Conservation (phyloP, 2,329 filamentous ascomycete genomes). For the Aspergillus costaricaensis region DNA sequence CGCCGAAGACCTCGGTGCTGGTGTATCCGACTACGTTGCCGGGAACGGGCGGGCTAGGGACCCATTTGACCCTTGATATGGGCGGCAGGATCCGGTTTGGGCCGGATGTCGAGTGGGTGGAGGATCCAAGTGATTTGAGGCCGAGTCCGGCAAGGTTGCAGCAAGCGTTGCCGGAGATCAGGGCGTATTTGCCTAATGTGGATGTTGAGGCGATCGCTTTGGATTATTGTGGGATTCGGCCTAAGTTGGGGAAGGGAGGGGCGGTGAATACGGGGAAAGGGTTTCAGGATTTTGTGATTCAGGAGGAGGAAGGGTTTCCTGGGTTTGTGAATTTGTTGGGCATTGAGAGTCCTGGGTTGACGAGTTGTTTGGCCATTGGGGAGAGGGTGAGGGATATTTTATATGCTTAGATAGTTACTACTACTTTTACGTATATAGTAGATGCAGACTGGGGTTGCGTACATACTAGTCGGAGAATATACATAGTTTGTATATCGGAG, state of each 20-base stretch:
- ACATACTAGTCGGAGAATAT: no score
- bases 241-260: slow-evolving; percentile 71
- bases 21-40: slow-evolving; percentile 86
- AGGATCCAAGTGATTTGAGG: slow-evolving; percentile 67
- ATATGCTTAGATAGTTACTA: not conserved
- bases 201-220: slow-evolving; percentile 66
- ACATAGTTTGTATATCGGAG: no score
- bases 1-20: slow-evolving; percentile 69
- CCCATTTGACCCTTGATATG: slow-evolving; percentile 90
- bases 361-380: slow-evolving; percentile 80
- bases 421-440: no score
- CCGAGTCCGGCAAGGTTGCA: slow-evolving; percentile 65
- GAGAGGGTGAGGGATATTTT: slow-evolving; percentile 68
- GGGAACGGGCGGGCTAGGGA: slow-evolving; percentile 84
- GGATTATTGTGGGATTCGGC: slow-evolving; percentile 90
- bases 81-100: slow-evolving; percentile 84
- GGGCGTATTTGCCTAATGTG: slow-evolving; percentile 74
- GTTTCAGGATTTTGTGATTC: slow-evolving; percentile 83
- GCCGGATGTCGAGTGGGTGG: slow-evolving; percentile 93
- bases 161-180: slow-evolving; percentile 72
- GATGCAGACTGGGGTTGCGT: no score
- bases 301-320: slow-evolving; percentile 71
- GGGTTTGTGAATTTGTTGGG: slow-evolving; percentile 90
- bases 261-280: slow-evolving; percentile 58
- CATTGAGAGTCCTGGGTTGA: slow-evolving; percentile 91